Evolutionary conservation across 805 yeast genomes (phyloP).

Genomic region (Suhomyces canberraensis): DNA sequence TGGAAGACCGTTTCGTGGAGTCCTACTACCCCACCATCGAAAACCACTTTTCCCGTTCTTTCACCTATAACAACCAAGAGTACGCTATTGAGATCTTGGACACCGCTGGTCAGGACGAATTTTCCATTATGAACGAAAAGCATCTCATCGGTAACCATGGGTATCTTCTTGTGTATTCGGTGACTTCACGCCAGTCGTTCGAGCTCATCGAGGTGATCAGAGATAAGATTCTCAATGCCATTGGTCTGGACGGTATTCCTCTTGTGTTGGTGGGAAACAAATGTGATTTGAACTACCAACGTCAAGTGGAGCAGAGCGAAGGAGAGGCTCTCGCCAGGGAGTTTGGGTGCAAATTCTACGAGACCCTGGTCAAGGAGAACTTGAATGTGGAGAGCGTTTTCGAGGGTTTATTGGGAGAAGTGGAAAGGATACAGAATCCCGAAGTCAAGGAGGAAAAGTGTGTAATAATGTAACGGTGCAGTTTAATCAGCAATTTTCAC

Average conservation of each 20-base stretch:
- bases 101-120: constrained; percentile 94
- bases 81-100: constrained; percentile 83
- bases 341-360: constrained; percentile 45
- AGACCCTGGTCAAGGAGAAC: constrained; percentile 48
- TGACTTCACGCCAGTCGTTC: constrained; percentile 73
- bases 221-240: constrained; percentile 75
- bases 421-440: constrained; percentile 62
- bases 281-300: constrained; percentile 57
- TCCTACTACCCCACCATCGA: constrained; percentile 89
- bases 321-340: constrained; percentile 40
- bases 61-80: constrained; percentile 67
- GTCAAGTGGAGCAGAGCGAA: constrained; percentile 50
- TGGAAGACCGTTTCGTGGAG: constrained; percentile 85
- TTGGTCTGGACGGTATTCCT: constrained; percentile 48
- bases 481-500: too few relatives aligned
- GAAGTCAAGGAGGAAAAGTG: constrained; percentile 50
- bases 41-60: constrained; percentile 71
- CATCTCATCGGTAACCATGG: constrained; percentile 82
- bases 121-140: constrained; percentile 73
- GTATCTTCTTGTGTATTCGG: constrained; percentile 75
- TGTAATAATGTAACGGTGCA: constrained; percentile 20
- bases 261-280: constrained; percentile 63
- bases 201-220: constrained; percentile 73
- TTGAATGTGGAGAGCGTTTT: constrained; percentile 58
- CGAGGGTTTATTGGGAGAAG: constrained; percentile 52